Percentiles rank a stretch among this genome's conserved stretches.
Conservation (phyloP, 805 yeast genomes). For the Yarrowia sp. region DNA sequence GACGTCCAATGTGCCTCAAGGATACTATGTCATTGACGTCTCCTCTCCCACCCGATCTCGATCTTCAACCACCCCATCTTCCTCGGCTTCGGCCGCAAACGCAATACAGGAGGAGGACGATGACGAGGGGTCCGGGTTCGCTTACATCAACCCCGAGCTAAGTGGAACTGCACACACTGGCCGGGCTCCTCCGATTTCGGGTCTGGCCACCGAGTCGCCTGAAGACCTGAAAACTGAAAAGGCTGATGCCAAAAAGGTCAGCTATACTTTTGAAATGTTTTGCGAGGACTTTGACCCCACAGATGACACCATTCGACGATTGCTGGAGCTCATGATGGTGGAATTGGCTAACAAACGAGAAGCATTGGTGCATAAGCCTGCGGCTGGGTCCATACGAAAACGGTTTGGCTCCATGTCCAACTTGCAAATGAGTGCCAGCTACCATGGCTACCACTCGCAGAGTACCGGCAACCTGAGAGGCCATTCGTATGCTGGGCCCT, state of each 20-base stretch:
- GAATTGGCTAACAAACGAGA: slow-evolving; percentile 26
- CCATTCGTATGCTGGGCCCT: neutral
- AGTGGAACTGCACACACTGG: neutral
- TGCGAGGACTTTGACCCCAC: slow-evolving; percentile 24
- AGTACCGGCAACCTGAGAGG: slow-evolving; percentile 4
- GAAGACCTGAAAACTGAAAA: slow-evolving; percentile 10
- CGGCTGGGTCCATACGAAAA: slow-evolving; percentile 21
- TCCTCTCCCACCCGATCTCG: slow-evolving; percentile 9
- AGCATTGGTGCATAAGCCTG: slow-evolving; percentile 5
- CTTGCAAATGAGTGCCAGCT: slow-evolving; percentile 8
- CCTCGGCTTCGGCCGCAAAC: slow-evolving; percentile 12
- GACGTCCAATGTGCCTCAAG: slow-evolving; percentile 8
- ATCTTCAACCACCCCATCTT: slow-evolving; percentile 16
- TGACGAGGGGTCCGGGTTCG: slow-evolving; percentile 24
- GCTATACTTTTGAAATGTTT: slow-evolving; percentile 23
- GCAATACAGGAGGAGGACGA: slow-evolving; percentile 26
- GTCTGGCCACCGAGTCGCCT: slow-evolving; percentile 25
- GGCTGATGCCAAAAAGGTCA: slow-evolving; percentile 6
- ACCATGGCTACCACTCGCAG: slow-evolving; percentile 19
- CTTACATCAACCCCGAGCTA: slow-evolving; percentile 26
- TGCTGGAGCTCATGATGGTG: slow-evolving; percentile 25
- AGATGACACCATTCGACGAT: slow-evolving; percentile 22
- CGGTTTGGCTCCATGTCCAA: slow-evolving; percentile 26
- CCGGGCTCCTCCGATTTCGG: slow-evolving; percentile 5
- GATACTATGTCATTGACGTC: neutral